Percentiles rank a stretch among this genome's conserved stretches.
Evolutionary conservation across 805 yeast genomes (phyloP).

Genomic region (Metschnikowia anglica): DNA sequence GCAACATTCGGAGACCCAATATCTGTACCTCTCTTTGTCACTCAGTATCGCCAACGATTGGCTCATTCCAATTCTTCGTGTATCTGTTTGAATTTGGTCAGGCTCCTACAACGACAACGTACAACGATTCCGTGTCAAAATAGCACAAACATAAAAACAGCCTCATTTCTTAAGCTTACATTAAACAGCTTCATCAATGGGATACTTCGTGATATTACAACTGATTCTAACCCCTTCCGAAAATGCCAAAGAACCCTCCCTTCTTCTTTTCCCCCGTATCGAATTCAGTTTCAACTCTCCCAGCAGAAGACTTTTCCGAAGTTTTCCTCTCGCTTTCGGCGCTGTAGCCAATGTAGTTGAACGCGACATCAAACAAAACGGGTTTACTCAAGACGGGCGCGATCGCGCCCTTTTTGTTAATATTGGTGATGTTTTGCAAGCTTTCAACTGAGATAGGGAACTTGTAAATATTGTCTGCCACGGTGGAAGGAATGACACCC

Average conservation of each 20-base stretch:
- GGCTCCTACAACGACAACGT: too few species aligned
- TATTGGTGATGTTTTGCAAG: slow-evolving; percentile 24
- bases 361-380: slow-evolving; percentile 87
- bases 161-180: too few species aligned
- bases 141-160: too few species aligned
- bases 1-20: too few species aligned
- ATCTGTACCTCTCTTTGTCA: too few species aligned
- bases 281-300: slow-evolving; percentile 21
- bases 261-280: slow-evolving; percentile 46
- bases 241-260: slow-evolving; percentile 70
- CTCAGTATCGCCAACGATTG: too few species aligned
- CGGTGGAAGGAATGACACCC: slow-evolving; percentile 19
- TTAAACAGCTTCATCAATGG: not conserved
- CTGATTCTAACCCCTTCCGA: slow-evolving; percentile 62
- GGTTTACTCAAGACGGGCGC: slow-evolving; percentile 78
- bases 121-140: too few species aligned
- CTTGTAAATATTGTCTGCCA: slow-evolving; percentile 46
- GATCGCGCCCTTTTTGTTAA: slow-evolving; percentile 30
- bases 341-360: slow-evolving; percentile 66
- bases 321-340: slow-evolving; percentile 22
- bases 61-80: too few species aligned
- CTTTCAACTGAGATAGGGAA: slow-evolving; percentile 34
- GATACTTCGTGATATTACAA: too few species aligned
- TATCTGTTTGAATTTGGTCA: too few species aligned
- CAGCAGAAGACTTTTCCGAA: slow-evolving; percentile 15